A percentile compares a stretch with the other conserved stretches of the same genome.
phyloP scores from a whole-genome alignment of 345 rosid species.

The Syzygium aqueum region DNA sequence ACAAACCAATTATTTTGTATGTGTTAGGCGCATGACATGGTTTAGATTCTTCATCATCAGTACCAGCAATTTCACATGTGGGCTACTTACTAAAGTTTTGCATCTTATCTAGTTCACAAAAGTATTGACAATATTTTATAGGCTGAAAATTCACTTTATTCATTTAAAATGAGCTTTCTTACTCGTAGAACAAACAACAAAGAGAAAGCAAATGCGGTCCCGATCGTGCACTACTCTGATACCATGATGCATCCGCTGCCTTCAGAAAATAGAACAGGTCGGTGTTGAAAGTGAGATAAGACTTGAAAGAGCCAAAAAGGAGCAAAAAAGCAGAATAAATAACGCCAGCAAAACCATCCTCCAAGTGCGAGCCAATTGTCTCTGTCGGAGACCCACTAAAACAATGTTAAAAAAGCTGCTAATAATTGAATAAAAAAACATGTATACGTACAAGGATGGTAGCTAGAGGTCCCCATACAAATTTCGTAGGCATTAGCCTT shows the following conservation, averaged over 20 bases:
- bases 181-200: not conserved
- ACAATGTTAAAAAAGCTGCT: not conserved
- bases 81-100: not conserved
- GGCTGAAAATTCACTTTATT: not conserved
- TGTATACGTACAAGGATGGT: not conserved
- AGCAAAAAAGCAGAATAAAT: not conserved
- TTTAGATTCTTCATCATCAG: not conserved
- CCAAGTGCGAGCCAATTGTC: not conserved
- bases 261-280: not conserved
- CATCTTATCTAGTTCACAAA: not conserved
- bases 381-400: not conserved
- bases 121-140: not conserved
- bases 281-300: not conserved
- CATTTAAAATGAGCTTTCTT: not conserved
- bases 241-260: not conserved
- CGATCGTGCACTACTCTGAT: not conserved
- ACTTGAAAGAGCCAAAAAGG: not conserved
- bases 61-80: not conserved
- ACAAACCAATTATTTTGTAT: not conserved
- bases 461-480: not conserved
- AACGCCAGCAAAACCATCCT: not conserved
- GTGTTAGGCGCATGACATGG: not conserved
- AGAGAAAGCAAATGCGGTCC: not conserved
- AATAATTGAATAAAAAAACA: not conserved
- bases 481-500: not conserved